phyloP scores from a whole-genome alignment of 805 yeast species.

The Wickerhamiella vanderwaltii region DNA sequence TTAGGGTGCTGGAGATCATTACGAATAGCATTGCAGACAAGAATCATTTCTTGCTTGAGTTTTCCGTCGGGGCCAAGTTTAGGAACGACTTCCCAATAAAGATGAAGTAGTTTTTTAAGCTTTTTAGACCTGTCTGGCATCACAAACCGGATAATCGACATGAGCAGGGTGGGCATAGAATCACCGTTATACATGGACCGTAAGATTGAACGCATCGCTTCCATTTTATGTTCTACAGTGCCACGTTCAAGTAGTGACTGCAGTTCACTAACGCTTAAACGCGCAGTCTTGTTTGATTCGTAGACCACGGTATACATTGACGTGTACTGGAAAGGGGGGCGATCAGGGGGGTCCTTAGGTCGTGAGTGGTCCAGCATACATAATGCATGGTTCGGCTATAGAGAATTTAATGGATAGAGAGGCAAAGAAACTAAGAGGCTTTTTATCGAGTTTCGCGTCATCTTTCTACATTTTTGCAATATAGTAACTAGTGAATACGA shows the following conservation, averaged over 20 bases:
- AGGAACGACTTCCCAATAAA: conserved; percentile 97
- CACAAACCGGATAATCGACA: conserved; percentile 93
- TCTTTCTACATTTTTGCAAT: no score
- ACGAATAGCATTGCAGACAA: conserved; percentile 95
- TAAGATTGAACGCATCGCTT: conserved; percentile 79
- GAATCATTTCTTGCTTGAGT: conserved; percentile 95
- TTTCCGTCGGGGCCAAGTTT: conserved; percentile 80
- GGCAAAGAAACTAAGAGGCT: no score
- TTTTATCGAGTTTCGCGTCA: no score
- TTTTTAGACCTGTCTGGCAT: conserved; percentile 92
- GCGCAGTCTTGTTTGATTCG: conserved; percentile 13
- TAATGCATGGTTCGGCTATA: background rate
- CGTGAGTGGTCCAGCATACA: no score
- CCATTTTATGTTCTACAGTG: conserved; percentile 74
- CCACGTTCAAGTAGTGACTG: conserved; percentile 75
- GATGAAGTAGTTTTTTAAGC: conserved; percentile 81
- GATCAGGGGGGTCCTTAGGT: background rate
- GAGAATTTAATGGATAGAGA: background rate
- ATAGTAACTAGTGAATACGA: no score
- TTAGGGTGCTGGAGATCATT: conserved; percentile 97
- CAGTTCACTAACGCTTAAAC: conserved; percentile 53
- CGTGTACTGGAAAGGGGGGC: background rate
- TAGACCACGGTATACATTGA: conserved; percentile 12
- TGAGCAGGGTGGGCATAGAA: conserved; percentile 79
- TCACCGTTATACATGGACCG: conserved; percentile 85